Evolutionary conservation across 108 stramenopile species (phyloP), one percentile per base, ranked within the genome.

Genomic region (Tribonema minus): DNA sequence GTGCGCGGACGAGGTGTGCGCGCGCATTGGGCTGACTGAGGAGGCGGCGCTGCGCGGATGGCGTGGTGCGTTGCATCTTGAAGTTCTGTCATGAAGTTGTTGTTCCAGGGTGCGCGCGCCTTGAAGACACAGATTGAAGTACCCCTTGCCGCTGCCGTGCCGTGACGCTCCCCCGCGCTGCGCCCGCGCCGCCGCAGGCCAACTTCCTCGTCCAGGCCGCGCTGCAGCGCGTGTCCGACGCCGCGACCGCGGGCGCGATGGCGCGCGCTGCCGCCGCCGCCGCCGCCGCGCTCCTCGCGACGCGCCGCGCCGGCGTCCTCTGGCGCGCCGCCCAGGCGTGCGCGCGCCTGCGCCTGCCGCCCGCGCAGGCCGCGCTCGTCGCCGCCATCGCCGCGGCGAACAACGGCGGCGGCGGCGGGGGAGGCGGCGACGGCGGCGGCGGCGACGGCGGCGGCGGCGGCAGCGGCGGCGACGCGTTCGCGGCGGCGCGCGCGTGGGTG

Each of bases 271-370:
- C 71, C 12, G 70, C 62, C 27, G 37, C 60, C 31, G 15, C 26
- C 33, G 58, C 68, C 29, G 37, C 68, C 0, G 63, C 63, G 20
- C 63, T 80, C 41, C 39, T 80, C 60, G 62, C 39, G 23, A 34
- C 40, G 28, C 68, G 69, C 9, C 58, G 79, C 27, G 69, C 69
- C 3, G 79, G 79, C 28, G 79, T 80, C 39, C 68, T 80, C 25
- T 80, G 79, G 79, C 37, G 79, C 26, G 41, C 68, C 26, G 79
- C 79, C 27, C 68, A 70, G 64, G 79, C 79, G 3, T 80, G 79
- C 63, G 68, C 62, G 29, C 68, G 79, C 35, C 40, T 80, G 46
- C 12, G 61, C 40, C 64, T 75, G 15, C 34, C 15, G 32, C 35
- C 37, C 74, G 46, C 64, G 26, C 74, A 75, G 64, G 37, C 74